Evolutionary conservation across 257 asterid species (phyloP), one percentile per base, ranked within the genome.

Genomic region (Asclepias syriaca): DNA sequence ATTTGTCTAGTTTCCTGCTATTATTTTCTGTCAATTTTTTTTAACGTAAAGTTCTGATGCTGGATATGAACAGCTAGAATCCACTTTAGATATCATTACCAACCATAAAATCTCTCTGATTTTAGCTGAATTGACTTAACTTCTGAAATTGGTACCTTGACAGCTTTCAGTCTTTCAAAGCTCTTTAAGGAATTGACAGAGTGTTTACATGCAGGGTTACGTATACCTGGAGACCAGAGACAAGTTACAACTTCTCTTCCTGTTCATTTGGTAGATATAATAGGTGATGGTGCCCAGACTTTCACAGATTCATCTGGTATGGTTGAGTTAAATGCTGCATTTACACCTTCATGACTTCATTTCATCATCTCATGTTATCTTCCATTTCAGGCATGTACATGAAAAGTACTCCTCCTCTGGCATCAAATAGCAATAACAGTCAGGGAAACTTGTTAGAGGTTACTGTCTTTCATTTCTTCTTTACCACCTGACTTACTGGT

Each of bases 391-490:
- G 97, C 69, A 75, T 85, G 87, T 89, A 94, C 84, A 84, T 83
- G 87, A 94, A 89, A 89, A 84, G 68, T 69, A 94, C 97, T 74
- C 97, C 98, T 76, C 96, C 96, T 48, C 87, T 89, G 66, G 85
- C 95, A 76, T 73, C 89, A 21, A 79, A 88, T 74, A 80, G 70
- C 76, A 86, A 67, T 73, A 88, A 72, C 88, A 88, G 72, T 77
- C 96, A 87, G 76, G 94, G 89, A 77, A 75, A 86, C 60, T 34
- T 81, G 74, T 65, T 91, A 68, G 97, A 91, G 98, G 98, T 91
- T 55, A 73, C 76, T 59, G 70, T 56, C 66, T 63, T 77, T 69
- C 70, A 65, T 80, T 51, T 74, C 40, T 74, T 24, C 72, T 60
- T 8, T 60, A 37, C 57, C 56, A 54, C 37, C 68, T 63, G 60